These are phyloP conservation scores for Aspergillus haitiensis DNA, from an alignment of 495 filamentous ascomycete genomes.

Conservation along the genomic window DNA sequence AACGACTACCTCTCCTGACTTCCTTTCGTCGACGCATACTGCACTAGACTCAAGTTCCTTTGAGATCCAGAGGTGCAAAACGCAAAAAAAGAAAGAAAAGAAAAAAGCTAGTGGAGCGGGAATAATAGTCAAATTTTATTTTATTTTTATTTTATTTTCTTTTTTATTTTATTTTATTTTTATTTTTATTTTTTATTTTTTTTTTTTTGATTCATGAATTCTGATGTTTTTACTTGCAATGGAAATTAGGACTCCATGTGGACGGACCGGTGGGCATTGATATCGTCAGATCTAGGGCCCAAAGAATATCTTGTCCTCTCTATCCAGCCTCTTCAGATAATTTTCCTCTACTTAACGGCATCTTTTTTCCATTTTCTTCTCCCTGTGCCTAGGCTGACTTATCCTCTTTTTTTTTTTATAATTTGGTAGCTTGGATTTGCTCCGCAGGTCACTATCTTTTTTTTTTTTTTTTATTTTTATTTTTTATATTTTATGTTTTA, in stretches of 20 bases:
- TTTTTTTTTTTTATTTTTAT: conserved; percentile 13
- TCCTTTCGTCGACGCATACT: too few species aligned
- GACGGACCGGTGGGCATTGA: too few species aligned
- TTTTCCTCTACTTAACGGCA: too few species aligned
- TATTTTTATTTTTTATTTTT: neutral
- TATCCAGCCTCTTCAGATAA: too few species aligned
- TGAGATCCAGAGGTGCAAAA: neutral
- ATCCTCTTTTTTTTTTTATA: neutral
- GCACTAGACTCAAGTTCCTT: neutral
- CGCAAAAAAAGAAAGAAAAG: neutral
- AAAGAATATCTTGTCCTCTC: too few species aligned
- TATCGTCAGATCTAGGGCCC: too few species aligned
- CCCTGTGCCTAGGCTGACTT: neutral
- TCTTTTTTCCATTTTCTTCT: neutral
- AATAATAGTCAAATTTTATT: neutral
- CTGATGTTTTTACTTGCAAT: too few species aligned
- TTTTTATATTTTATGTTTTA: conserved; percentile 17
- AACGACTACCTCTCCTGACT: too few species aligned
- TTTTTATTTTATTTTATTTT: neutral
- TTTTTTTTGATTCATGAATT: too few species aligned
- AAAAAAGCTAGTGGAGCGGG: too few species aligned
- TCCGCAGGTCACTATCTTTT: conserved; percentile 6
- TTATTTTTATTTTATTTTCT: neutral
- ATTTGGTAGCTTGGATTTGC: neutral
- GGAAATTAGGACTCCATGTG: too few species aligned